A percentile compares a stretch with the other conserved stretches of the same genome.
Evolutionary conservation across 371 early-diverging fungal species (phyloP).

Genomic region (Enterocytospora artemiae): DNA sequence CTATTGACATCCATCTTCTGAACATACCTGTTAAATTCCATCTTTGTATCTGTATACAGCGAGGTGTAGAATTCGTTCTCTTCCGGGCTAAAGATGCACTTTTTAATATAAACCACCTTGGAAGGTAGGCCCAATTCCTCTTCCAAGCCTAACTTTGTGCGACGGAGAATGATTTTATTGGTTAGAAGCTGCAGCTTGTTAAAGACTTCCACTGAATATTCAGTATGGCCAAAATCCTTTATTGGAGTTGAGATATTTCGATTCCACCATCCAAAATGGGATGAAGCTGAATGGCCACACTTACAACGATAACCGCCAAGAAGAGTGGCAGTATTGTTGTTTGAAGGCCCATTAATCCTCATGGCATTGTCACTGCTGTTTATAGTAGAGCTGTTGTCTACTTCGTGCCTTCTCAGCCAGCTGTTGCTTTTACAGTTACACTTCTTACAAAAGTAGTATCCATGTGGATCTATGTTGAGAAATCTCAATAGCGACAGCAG

Average conservation of each 20-base stretch:
- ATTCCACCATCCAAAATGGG: slow-evolving; percentile 88
- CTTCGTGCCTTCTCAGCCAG: slow-evolving; percentile 62
- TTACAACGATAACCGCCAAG: slow-evolving; percentile 16
- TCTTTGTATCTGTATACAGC: slow-evolving; percentile 64
- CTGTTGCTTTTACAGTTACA: slow-evolving; percentile 68
- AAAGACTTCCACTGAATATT: slow-evolving; percentile 64
- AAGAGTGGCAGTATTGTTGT: too few relatives aligned
- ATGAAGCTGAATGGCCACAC: slow-evolving; percentile 44
- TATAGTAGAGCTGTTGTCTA: slow-evolving; percentile 3
- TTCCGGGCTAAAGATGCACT: slow-evolving; percentile 73
- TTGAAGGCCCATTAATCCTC: too few relatives aligned
- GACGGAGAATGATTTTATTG: slow-evolving; percentile 76
- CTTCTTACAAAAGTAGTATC: slow-evolving; percentile 72
- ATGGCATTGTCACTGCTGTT: too few relatives aligned
- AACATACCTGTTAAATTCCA: slow-evolving; percentile 69
- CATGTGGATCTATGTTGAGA: slow-evolving; percentile 60
- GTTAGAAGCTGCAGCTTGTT: slow-evolving; percentile 66
- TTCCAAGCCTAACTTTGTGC: slow-evolving; percentile 77
- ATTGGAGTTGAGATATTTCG: slow-evolving; percentile 78
- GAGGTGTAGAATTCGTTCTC: slow-evolving; percentile 80
- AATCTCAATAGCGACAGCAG: slow-evolving; percentile 88
- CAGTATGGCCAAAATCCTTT: slow-evolving; percentile 63
- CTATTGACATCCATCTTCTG: slow-evolving; percentile 72
- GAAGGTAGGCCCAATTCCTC: slow-evolving; percentile 82
- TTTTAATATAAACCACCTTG: slow-evolving; percentile 65